Base-by-base conservation (phyloP, 2,329 filamentous ascomycete genomes). In the Alternaria brassicae region DNA sequence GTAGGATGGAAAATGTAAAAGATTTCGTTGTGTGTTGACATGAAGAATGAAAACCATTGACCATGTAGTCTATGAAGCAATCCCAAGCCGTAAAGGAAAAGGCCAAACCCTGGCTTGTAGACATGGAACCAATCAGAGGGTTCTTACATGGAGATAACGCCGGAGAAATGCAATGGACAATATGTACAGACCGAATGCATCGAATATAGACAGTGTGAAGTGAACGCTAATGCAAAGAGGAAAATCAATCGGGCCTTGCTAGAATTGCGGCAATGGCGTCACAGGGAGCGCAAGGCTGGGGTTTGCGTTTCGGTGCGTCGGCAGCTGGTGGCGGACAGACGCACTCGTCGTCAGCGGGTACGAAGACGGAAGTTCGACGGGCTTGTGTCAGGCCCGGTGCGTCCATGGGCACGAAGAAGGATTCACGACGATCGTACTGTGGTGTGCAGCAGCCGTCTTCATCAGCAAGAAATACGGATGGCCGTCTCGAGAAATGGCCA, bases 231-330 rank as follows among this genome's bases (percentile, higher is more conserved):
- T 39, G 39, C 8, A 28, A 6, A 32, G 7, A 12, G 6, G 12
- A 60, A 37, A 48, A 66, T 65, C 51, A 65, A 58, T 61, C 67
- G 54, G 41, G 67, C n/a, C 61, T 54, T 21, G 61, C 69, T 17
- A 71, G 62, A 25, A 71, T 71, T 36, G 68, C 67, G 40, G 67
- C 67, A 28, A 71, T 70, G 34, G 68, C 69, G 15, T 71, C 69
- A 55, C 69, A 70, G n/a, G 67, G 69, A 40, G 67, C 66, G 37
- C 60, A 64, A 4, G 58, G 61, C 21, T 69, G 56, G 4, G 61
- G 50, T 42, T 69, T 71, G 19, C 63, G 65, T 51, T 65, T 66
- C 3, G 65, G 64, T 28, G 54, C 47, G 19, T 63, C 60, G 15
- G 44, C n/a, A 17, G 61, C 60, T 17, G 44, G 27, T 1, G 66